Evolutionary conservation across 352 stramenopile genomes (phyloP).

Genomic region (Phytophthora multivora): DNA sequence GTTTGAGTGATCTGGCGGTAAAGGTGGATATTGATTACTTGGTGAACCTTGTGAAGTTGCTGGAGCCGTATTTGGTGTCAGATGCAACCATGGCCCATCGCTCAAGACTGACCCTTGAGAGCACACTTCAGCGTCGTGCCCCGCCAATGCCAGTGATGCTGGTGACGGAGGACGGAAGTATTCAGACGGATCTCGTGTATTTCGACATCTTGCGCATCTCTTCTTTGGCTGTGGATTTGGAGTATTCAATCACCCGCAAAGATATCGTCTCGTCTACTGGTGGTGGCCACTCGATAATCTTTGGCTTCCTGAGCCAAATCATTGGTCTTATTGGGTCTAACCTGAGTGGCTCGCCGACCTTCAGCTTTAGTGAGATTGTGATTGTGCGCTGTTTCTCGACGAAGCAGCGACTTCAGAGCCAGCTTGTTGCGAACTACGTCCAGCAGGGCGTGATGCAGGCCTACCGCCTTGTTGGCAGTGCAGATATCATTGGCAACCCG

Average conservation of each 20-base stretch:
- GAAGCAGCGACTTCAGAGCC: constrained; percentile 74
- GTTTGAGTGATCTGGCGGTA: constrained; percentile 67
- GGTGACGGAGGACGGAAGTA: constrained; percentile 63
- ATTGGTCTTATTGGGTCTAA: constrained; percentile 86
- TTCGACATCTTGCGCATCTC: constrained; percentile 83
- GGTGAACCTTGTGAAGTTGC: constrained; percentile 77
- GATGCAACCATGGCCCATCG: constrained; percentile 64
- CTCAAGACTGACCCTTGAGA: constrained; percentile 63
- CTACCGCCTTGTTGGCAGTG: constrained; percentile 83
- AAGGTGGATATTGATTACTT: constrained; percentile 89
- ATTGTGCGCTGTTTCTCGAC: constrained; percentile 86
- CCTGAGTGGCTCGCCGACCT: constrained; percentile 79
- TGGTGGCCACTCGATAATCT: constrained; percentile 73
- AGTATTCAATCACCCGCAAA: constrained; percentile 87
- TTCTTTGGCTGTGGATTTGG: constrained; percentile 71
- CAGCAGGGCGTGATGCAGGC: constrained; percentile 84
- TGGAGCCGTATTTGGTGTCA: constrained; percentile 81
- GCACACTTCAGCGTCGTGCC: constrained; percentile 60
- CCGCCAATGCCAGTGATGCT: constrained; percentile 64
- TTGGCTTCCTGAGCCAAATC: constrained; percentile 80
- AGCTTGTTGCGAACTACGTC: constrained; percentile 85
- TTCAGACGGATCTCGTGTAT: constrained; percentile 81
- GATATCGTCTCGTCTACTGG: constrained; percentile 75
- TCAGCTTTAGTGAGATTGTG: constrained; percentile 87
- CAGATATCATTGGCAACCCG: constrained; percentile 87